These are phyloP conservation scores for Curvularia eragrostidis DNA, from an alignment of 2,329 filamentous ascomycete species.

Conservation along the genomic window DNA sequence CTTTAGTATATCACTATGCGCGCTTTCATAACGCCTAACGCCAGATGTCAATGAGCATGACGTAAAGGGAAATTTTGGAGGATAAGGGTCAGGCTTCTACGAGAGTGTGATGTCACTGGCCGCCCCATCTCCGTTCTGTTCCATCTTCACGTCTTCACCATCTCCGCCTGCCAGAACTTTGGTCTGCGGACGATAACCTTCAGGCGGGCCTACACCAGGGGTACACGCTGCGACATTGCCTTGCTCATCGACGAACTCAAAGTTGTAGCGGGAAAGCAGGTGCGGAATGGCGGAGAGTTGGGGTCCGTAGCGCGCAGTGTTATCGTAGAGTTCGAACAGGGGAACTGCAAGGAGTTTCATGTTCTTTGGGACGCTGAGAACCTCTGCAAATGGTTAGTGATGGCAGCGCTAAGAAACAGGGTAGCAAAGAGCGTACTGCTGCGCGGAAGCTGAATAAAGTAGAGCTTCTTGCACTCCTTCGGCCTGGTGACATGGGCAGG, in stretches of 20 bases:
- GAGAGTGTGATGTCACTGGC: slow-evolving; percentile 46
- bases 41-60: slow-evolving; percentile 7
- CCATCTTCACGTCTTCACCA: slow-evolving; percentile 48
- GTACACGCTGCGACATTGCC: slow-evolving; percentile 86
- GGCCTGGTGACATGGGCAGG: slow-evolving; percentile 94
- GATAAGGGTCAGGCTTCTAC: slow-evolving; percentile 18
- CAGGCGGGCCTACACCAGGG: slow-evolving; percentile 72
- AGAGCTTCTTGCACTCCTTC: slow-evolving; percentile 99
- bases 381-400: slow-evolving; percentile 64
- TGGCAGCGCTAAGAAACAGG: slow-evolving; percentile 8
- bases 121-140: slow-evolving; percentile 45
- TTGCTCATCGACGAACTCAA: slow-evolving; percentile 94
- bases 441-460: slow-evolving; percentile 92
- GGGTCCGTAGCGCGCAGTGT: slow-evolving; percentile 91
- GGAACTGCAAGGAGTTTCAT: slow-evolving; percentile 99
- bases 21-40: slow-evolving; percentile 10
- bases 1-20: background rate
- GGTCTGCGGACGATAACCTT: slow-evolving; percentile 36
- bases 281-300: slow-evolving; percentile 97
- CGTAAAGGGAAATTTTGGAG: background rate
- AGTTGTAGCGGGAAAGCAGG: slow-evolving; percentile 92
- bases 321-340: slow-evolving; percentile 97
- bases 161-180: slow-evolving; percentile 50
- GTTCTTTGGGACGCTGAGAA: slow-evolving; percentile 96
- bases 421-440: slow-evolving; percentile 68